Base-by-base conservation (phyloP, 139 green algal species). In the Eudorina sp. region DNA sequence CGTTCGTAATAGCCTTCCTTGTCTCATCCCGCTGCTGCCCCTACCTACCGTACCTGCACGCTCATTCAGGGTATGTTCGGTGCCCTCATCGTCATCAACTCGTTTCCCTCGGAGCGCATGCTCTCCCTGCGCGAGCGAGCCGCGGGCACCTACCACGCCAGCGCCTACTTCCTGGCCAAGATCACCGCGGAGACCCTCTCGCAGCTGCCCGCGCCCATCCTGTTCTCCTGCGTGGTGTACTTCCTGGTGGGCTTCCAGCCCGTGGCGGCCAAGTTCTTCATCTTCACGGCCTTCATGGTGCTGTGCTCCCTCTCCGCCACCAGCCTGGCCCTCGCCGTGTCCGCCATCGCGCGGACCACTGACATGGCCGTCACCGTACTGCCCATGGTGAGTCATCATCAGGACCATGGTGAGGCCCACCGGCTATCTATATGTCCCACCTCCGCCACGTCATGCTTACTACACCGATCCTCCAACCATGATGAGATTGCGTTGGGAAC, bases 101-200 rank as follows among this genome's bases (percentile, higher is more conserved):
- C 66, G 19, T 95, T 95, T 84, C 93, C 93, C 19, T 85, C 84
- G 16, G 93, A 95, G 86, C 85, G 93, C 16, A 82, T 93, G 55
- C 86, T 95, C 40, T 79, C 85, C 1, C 73, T 95, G 58, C 75
- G 92, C 6, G 92, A 95, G 68, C 80, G 92, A 1, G 92, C 92
- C 27, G 83, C 90, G 7, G 89, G 92, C 84, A 94, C 90, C 48
- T 95, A 95, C 86, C 92, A 92, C 74, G 90, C 58, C 1, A 90
- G 70, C 1, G 93, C 93, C 25, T 95, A 95, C 83, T 95, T 93
- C 73, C 82, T 94, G 16, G 91, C 93, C 72, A 95, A 95, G 75
- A 78, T 85, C 9, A 88, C 79, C 1, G 91, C 91, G 0, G 93
- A 95, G 83, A 89, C 80, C 0, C 7, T 92, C 3, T 73, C 89